Base-by-base conservation (phyloP, 305 asterid species). In the Solanum hybrid region DNA sequence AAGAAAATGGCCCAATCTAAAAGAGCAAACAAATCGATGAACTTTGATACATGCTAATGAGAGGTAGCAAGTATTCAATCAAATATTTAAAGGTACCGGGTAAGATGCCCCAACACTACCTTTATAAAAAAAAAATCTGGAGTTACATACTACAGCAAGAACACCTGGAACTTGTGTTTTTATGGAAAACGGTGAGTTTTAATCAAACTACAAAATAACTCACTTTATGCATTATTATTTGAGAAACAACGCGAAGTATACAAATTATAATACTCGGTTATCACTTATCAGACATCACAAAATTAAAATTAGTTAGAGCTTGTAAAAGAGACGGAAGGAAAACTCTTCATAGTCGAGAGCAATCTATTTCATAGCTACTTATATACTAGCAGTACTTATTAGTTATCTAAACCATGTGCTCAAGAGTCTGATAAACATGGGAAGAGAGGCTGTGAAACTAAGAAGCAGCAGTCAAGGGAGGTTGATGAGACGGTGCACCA, bases 391-490 rank as follows among this genome's bases (percentile, higher is more conserved):
- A 38, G 20, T 27, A 6, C 37, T 35, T 81, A 46, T 29, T 84
- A 51, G 87, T 51, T 51, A 51, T 31, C 87, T 51, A 31, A 84
- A 51, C 22, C 34, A 51, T 31, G 71, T 84, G 75, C 75, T 31
- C 42, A 32, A 3, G 31, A 10, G 75, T 20, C 22, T 51, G 22
- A 84, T 51, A 20, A 56, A 84, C 75, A 84, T 5, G 7, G 37
- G 42, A 84, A 40, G 51, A 72, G 38, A 27, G 29, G 42, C 40
- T 11, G 37, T 75, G 16, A 72, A 87, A 91, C 89, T 91, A 96
- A 86, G 96, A 94, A 87, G 97, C 95, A 12, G 99, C 93, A 6
- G 98, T 89, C 69, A 95, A 85, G 24, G 95, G 93, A 87, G 96
- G 90, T 93, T 92, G 90, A 35, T 89, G 93, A 86, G 96, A 81